Percentiles rank a stretch among this genome's conserved stretches.
Conservation (phyloP, 1,139 yeast genomes). For the Sugiyamaella neomexicana region DNA sequence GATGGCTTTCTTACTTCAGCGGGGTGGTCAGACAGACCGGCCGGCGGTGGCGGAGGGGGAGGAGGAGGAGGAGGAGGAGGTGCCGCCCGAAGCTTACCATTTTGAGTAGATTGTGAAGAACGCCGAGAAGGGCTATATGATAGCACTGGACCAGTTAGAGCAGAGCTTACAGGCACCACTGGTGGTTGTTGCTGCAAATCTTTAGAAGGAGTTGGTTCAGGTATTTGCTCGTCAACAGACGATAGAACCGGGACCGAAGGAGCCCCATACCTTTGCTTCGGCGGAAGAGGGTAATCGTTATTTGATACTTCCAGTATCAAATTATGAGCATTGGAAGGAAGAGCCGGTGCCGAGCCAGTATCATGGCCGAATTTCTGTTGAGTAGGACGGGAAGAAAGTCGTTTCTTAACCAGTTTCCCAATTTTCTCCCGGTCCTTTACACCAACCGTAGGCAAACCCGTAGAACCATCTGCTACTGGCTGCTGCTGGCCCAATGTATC, state of each 20-base stretch:
- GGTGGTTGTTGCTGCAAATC: not conserved
- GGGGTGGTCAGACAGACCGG: not conserved
- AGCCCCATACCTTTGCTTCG: constrained; percentile 1
- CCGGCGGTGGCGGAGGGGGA: too few relatives aligned
- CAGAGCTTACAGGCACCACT: not conserved
- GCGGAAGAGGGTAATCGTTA: constrained; percentile 18
- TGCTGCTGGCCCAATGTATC: constrained; percentile 10
- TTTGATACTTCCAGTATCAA: constrained; percentile 31
- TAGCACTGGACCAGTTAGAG: constrained; percentile 3
- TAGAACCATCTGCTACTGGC: constrained; percentile 22
- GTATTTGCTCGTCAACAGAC: not conserved
- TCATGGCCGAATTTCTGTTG: constrained; percentile 21
- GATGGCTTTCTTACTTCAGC: not conserved
- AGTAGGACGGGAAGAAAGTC: constrained; percentile 32
- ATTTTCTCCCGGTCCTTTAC: constrained; percentile 31
- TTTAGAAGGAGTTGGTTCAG: not conserved
- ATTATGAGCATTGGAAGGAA: constrained; percentile 33
- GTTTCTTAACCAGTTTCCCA: constrained; percentile 33
- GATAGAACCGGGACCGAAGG: not conserved
- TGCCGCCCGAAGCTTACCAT: not conserved
- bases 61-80: too few relatives aligned
- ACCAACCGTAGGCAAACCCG: constrained; percentile 30
- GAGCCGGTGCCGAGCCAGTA: constrained; percentile 27
- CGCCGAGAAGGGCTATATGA: constrained; percentile 1
- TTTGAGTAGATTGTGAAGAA: constrained; percentile 22